These are phyloP conservation scores for Penicillium robsamsonii DNA, from an alignment of 495 filamentous ascomycete genomes.

Conservation along the genomic window DNA sequence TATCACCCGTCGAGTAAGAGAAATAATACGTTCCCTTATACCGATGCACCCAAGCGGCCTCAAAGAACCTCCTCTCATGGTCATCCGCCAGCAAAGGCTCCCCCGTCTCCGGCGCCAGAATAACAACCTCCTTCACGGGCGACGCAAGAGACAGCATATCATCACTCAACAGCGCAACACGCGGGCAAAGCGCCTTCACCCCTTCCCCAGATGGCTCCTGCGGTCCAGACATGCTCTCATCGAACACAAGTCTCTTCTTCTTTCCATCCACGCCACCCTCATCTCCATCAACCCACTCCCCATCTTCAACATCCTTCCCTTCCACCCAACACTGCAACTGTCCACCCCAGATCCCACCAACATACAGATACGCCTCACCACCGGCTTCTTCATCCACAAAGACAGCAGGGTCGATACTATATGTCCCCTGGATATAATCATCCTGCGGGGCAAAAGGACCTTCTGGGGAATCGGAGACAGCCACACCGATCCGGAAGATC, in stretches of 20 bases:
- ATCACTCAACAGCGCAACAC: slow-evolving; percentile 57
- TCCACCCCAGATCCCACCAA: slow-evolving; percentile 65
- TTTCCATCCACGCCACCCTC: slow-evolving; percentile 6
- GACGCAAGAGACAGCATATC: slow-evolving; percentile 61
- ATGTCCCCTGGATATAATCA: slow-evolving; percentile 37
- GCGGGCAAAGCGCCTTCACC: slow-evolving; percentile 52
- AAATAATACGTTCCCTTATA: slow-evolving; percentile 69
- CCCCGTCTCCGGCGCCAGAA: slow-evolving; percentile 56
- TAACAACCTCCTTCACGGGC: slow-evolving; percentile 50
- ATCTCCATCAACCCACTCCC: neutral
- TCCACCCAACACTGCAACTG: slow-evolving; percentile 58
- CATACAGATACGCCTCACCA: slow-evolving; percentile 50
- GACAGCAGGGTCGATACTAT: slow-evolving; percentile 50
- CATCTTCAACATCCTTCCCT: neutral
- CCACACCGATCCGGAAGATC: slow-evolving; percentile 62
- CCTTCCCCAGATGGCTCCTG: slow-evolving; percentile 53
- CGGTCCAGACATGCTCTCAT: slow-evolving; percentile 40
- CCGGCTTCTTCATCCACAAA: slow-evolving; percentile 47
- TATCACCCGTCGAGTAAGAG: slow-evolving; percentile 72
- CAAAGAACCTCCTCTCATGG: slow-evolving; percentile 73
- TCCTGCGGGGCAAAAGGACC: slow-evolving; percentile 47
- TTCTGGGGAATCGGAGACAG: slow-evolving; percentile 39
- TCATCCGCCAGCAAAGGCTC: slow-evolving; percentile 59
- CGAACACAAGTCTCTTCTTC: slow-evolving; percentile 40
- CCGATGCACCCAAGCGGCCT: slow-evolving; percentile 73